Evolutionary conservation across 805 yeast species (phyloP), one percentile per base, ranked within the genome.

Genomic region (Saturnispora diversa): DNA sequence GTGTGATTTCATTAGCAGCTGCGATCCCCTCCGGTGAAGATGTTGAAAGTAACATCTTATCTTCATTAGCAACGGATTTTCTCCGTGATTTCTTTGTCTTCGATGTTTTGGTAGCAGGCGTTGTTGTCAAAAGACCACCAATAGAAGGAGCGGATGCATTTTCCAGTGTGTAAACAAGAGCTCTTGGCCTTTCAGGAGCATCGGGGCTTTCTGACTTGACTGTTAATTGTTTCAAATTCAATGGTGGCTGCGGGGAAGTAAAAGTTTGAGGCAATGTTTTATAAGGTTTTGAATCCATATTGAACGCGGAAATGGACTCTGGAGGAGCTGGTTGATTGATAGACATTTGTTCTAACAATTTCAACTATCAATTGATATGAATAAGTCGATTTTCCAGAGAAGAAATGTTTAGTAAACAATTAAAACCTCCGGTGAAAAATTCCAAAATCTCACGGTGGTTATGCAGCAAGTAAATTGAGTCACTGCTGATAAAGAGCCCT

Each of bases 1-100:
- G 83, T 0, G 95, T 86, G 21, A 87, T 87, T 50, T 80, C 75
- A 35, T 82, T 72, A 3, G 95, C 95, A 7, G 92, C 92, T 7
- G 86, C 88, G 36, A 85, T 72, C 1, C 94, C 95, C 44, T 79
- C 84, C 1, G 95, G 94, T 5, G 92, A 81, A 29, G 88, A 80
- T 0, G 95, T 85, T 5, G 84, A 75, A 35, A 82, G 61, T 33
- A 63, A 42, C 2, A 50, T 44, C 28, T 57, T 55, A 27, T 54
- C 51, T 11, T 58, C 63, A 24, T 52, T 52, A 25, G 40, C 16
- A 7, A 25, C 27, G 11, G 39, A 36, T 6, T 35, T 34, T 23
- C 42, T 44, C 20, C 44, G 38, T 12, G 24, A 11, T 21, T 42
- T 40, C 26, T 35, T 40, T n/a, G 36, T 40, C 10, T 11, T 16